Evolutionary conservation across 257 asterid genomes (phyloP).

Genomic region (Solanum habrochaites): DNA sequence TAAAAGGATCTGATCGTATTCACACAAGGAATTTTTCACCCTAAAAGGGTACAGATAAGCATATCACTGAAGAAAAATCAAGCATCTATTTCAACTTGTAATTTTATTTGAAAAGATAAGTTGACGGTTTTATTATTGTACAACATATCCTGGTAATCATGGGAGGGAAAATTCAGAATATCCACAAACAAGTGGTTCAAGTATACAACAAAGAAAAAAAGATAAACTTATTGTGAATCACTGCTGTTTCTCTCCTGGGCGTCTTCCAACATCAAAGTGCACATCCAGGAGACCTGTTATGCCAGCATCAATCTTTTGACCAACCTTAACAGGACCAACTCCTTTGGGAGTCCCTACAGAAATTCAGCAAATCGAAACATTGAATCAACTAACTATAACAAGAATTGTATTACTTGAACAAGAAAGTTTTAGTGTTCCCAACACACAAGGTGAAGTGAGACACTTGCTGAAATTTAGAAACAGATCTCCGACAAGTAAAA

Average conservation of each 20-base stretch:
- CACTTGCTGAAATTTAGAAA: background rate
- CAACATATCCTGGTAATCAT: background rate
- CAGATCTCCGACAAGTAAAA: background rate
- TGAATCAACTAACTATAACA: background rate
- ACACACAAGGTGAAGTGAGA: background rate
- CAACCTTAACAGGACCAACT: conserved; percentile 77
- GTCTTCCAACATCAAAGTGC: conserved; percentile 65
- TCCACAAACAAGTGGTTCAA: background rate
- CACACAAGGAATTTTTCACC: background rate
- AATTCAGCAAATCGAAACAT: background rate
- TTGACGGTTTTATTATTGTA: background rate
- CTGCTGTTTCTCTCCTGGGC: conserved; percentile 16
- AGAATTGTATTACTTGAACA: background rate
- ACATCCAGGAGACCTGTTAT: conserved; percentile 68
- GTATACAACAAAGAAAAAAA: background rate
- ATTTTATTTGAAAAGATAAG: background rate
- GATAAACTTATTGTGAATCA: background rate
- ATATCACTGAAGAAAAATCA: background rate
- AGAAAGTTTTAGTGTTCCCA: background rate
- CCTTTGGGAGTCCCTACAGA: conserved; percentile 89
- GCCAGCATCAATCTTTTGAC: conserved; percentile 88
- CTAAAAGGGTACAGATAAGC: background rate
- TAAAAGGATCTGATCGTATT: background rate
- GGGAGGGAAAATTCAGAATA: background rate
- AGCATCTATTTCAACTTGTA: background rate